Evolutionary conservation across 1,139 yeast genomes (phyloP).

Genomic region (Suhomyces maxii): DNA sequence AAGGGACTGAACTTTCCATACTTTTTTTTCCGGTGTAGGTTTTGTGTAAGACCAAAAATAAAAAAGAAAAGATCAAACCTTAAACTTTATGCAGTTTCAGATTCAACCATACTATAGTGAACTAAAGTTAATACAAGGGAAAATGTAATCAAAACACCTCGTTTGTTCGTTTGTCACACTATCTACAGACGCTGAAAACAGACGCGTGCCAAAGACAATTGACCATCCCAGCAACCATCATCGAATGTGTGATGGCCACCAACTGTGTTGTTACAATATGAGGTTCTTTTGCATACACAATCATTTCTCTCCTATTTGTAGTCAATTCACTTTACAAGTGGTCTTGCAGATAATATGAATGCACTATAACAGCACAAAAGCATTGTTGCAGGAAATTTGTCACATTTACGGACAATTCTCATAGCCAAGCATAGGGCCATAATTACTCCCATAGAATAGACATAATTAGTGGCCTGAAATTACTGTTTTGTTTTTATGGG

Average conservation of each 20-base stretch:
- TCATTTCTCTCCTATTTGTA: neutral
- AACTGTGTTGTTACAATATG: neutral
- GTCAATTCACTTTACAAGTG: neutral
- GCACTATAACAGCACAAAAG: neutral
- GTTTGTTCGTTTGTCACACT: too few species aligned
- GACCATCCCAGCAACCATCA: too few species aligned
- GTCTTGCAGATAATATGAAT: neutral
- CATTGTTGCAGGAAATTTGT: neutral
- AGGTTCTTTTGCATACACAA: neutral
- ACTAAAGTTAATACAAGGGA: too few species aligned
- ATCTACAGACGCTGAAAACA: too few species aligned
- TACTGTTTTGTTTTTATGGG: too few species aligned
- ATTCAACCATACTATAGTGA: neutral
- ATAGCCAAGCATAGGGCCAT: neutral
- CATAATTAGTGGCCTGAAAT: too few species aligned
- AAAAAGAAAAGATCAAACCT: too few species aligned
- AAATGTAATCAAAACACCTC: too few species aligned
- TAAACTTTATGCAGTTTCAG: neutral
- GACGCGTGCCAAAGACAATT: too few species aligned
- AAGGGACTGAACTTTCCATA: too few species aligned
- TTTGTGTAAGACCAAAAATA: too few species aligned
- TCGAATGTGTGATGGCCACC: neutral
- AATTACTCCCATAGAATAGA: neutral
- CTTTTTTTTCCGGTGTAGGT: neutral
- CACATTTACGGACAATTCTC: neutral